Evolutionary conservation across 1,139 yeast species (phyloP).

Genomic region (Yamadazyma spencermartinsiae): DNA sequence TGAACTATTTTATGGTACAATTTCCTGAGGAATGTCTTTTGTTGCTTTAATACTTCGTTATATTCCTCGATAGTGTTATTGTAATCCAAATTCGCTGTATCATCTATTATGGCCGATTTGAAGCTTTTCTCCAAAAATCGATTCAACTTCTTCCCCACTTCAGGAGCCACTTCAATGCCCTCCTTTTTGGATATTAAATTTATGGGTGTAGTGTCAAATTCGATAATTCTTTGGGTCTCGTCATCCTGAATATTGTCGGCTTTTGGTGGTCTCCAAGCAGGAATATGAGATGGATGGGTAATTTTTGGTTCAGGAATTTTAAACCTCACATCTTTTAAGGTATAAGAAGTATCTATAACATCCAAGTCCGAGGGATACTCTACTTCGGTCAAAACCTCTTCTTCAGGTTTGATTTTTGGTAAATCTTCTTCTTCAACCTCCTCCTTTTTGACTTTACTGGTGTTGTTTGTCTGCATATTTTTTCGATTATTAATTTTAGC

Average conservation of each 20-base stretch:
- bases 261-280: conserved; percentile 58
- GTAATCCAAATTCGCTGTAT: conserved; percentile 33
- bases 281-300: conserved; percentile 76
- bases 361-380: conserved; percentile 14
- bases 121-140: conserved; percentile 53
- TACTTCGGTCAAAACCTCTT: conserved; percentile 15
- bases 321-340: conserved; percentile 45
- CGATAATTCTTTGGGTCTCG: conserved; percentile 35
- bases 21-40: conserved; percentile 27
- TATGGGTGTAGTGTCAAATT: conserved; percentile 32
- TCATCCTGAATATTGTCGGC: conserved; percentile 42
- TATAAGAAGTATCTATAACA: conserved; percentile 24
- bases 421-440: background rate
- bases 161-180: conserved; percentile 25
- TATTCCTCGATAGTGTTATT: conserved; percentile 37
- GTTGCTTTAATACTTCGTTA: conserved; percentile 32
- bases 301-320: conserved; percentile 59
- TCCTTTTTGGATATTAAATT: conserved; percentile 22
- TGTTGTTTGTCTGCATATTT: no score
- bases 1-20: conserved; percentile 33
- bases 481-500: no score
- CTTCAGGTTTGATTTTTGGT: conserved; percentile 10
- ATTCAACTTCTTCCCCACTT: conserved; percentile 43
- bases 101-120: conserved; percentile 44
- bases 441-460: conserved; percentile 6